Evolutionary conservation across 1,284 basidiomycete genomes (phyloP).

Genomic region (Cryptococcus floricola): DNA sequence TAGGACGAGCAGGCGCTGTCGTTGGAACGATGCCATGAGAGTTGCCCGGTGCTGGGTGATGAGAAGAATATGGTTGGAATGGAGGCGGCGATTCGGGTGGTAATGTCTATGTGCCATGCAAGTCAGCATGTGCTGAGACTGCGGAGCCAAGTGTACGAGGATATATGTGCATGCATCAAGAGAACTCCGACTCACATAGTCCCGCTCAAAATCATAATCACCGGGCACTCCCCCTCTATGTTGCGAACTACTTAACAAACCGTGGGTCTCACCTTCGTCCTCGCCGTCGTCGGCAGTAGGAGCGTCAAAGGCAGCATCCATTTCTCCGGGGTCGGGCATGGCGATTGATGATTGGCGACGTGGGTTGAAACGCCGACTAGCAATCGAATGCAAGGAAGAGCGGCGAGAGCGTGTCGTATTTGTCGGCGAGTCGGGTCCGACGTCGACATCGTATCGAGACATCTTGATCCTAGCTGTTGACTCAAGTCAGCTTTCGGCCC

Average conservation of each 20-base stretch:
- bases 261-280: slow-evolving; percentile 31
- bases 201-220: slow-evolving; percentile 77
- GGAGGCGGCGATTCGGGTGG: slow-evolving; percentile 76
- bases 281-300: slow-evolving; percentile 17
- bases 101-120: slow-evolving; percentile 25
- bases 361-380: slow-evolving; percentile 25
- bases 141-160: neutral
- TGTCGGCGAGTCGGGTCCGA: slow-evolving; percentile 17
- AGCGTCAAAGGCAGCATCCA: slow-evolving; percentile 48
- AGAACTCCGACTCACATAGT: slow-evolving; percentile 55
- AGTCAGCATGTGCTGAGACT: slow-evolving; percentile 1
- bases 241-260: slow-evolving; percentile 13
- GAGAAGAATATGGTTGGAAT: slow-evolving; percentile 58
- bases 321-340: slow-evolving; percentile 45
- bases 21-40: slow-evolving; percentile 71
- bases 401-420: slow-evolving; percentile 24
- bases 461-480: slow-evolving; percentile 15
- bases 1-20: slow-evolving; percentile 51
- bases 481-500: neutral
- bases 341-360: slow-evolving; percentile 10
- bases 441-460: slow-evolving; percentile 33
- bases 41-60: slow-evolving; percentile 66
- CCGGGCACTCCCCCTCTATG: slow-evolving; percentile 37
- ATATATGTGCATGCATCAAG: neutral
- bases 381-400: slow-evolving; percentile 28